Percentiles rank a stretch among this genome's conserved stretches.
Conservation (phyloP, 805 yeast genomes). For the Cyberlindnera americana region DNA sequence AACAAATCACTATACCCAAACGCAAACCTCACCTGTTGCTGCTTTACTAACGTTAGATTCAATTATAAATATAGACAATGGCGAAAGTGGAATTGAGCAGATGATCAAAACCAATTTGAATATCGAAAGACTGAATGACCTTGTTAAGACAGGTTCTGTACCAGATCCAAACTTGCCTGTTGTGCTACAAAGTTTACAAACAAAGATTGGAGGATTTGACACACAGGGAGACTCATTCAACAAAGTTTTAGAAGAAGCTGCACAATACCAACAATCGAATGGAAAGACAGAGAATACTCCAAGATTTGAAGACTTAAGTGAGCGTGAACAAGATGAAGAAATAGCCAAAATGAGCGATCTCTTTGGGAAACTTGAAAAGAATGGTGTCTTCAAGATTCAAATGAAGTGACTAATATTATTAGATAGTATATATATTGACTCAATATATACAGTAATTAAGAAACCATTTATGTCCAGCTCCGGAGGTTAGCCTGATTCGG, state of each 20-base stretch:
- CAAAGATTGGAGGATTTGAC: conserved; percentile 1
- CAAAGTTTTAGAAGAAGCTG: conserved; percentile 5
- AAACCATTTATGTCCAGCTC: too few species aligned
- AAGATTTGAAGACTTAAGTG: conserved; percentile 25
- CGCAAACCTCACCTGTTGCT: conserved; percentile 13
- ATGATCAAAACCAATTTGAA: conserved; percentile 17
- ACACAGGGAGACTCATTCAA: conserved; percentile 2
- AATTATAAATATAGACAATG: conserved; percentile 30
- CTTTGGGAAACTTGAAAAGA: conserved; percentile 25
- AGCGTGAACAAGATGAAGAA: conserved; percentile 27
- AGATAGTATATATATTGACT: not conserved
- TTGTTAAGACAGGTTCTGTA: conserved; percentile 1
- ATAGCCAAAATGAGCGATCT: conserved; percentile 24
- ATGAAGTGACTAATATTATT: conserved; percentile 15
- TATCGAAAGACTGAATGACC: conserved; percentile 6
- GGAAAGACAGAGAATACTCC: conserved; percentile 11
- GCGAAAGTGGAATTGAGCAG: conserved; percentile 28
- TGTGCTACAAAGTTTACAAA: conserved; percentile 9
- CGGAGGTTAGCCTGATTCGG: too few species aligned
- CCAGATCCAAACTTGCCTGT: conserved; percentile 20
- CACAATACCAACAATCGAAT: conserved; percentile 3
- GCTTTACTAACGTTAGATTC: conserved; percentile 19
- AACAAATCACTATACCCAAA: not conserved
- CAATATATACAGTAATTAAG: too few species aligned
- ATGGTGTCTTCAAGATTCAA: conserved; percentile 27